Percentiles rank a stretch among this genome's conserved stretches.
Evolutionary conservation across 2,329 filamentous ascomycete species (phyloP).

Genomic region (Alternaria brassicae): DNA sequence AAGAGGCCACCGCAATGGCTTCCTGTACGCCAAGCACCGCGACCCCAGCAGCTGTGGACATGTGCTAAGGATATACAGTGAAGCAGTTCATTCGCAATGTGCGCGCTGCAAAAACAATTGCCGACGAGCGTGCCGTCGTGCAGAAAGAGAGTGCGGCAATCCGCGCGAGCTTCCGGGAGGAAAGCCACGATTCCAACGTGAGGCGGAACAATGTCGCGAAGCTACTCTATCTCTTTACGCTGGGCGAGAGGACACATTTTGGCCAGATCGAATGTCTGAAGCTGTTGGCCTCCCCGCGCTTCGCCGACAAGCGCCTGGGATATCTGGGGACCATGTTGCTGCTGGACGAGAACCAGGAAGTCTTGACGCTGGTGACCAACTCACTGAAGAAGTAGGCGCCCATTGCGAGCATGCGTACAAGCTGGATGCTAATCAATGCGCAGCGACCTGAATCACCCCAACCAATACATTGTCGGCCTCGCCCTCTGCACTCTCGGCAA

Average conservation of each 20-base stretch:
- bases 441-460: conserved; percentile 94
- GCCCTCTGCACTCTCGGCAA: conserved; percentile 96
- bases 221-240: conserved; percentile 95
- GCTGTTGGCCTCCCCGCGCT: conserved; percentile 92
- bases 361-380: conserved; percentile 95
- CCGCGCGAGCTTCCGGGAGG: conserved; percentile 95
- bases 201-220: conserved; percentile 99
- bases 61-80: conserved; percentile 64
- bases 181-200: conserved; percentile 89
- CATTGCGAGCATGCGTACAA: no score
- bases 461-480: conserved; percentile 97
- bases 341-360: conserved; percentile 97
- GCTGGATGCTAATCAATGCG: conserved; percentile 20
- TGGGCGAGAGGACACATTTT: conserved; percentile 97
- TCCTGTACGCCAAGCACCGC: conserved; percentile 58
- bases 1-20: conserved; percentile 61
- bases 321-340: conserved; percentile 96
- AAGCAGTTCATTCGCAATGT: conserved; percentile 99
- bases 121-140: conserved; percentile 96
- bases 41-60: conserved; percentile 24
- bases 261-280: conserved; percentile 99
- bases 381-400: conserved; percentile 86
- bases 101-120: conserved; percentile 97
- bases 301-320: conserved; percentile 95
- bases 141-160: conserved; percentile 99